A percentile compares a stretch with the other conserved stretches of the same genome.
phyloP scores from a whole-genome alignment of 352 stramenopile species.

The Globisporangium apiculatum region DNA sequence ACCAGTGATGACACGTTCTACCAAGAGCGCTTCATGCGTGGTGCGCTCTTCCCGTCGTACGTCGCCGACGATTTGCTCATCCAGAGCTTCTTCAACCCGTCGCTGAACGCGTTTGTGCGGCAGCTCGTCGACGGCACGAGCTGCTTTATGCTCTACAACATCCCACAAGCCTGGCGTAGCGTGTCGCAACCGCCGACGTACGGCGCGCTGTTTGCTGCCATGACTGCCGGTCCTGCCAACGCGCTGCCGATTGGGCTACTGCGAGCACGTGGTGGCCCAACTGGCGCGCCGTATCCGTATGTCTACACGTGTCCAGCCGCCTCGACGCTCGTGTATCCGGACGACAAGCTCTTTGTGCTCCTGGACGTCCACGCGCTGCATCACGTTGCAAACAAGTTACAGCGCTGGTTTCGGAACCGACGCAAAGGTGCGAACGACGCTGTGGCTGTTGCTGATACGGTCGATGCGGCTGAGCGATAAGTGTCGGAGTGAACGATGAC shows the following conservation, averaged over 20 bases:
- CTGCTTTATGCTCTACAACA: conserved; percentile 79
- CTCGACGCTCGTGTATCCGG: conserved; percentile 46
- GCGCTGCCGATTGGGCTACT: conserved; percentile 75
- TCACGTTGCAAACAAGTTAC: conserved; percentile 67
- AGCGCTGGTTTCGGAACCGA: conserved; percentile 56
- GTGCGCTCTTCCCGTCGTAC: conserved; percentile 71
- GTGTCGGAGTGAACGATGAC: too few relatives aligned
- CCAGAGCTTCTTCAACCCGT: conserved; percentile 85
- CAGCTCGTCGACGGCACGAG: conserved; percentile 81
- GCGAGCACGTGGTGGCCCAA: conserved; percentile 38
- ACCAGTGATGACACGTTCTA: conserved; percentile 64
- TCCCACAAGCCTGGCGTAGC: conserved; percentile 49
- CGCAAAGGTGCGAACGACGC: conserved; percentile 1
- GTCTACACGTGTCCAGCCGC: conserved; percentile 76
- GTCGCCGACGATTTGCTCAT: conserved; percentile 79
- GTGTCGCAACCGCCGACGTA: conserved; percentile 33
- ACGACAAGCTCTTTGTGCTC: conserved; percentile 79
- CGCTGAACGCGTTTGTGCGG: conserved; percentile 76
- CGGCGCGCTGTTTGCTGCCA: conserved; percentile 66
- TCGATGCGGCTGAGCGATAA: too few relatives aligned
- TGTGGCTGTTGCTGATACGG: conserved; percentile 5
- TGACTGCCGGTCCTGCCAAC: conserved; percentile 63
- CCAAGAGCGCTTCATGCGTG: conserved; percentile 81
- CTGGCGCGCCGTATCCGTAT: conserved; percentile 57
- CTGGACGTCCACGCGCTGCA: conserved; percentile 72